A percentile compares a stretch with the other conserved stretches of the same genome.
phyloP scores from a whole-genome alignment of 163 green algal genomes.

The Chlamydomonas reinhardtii region DNA sequence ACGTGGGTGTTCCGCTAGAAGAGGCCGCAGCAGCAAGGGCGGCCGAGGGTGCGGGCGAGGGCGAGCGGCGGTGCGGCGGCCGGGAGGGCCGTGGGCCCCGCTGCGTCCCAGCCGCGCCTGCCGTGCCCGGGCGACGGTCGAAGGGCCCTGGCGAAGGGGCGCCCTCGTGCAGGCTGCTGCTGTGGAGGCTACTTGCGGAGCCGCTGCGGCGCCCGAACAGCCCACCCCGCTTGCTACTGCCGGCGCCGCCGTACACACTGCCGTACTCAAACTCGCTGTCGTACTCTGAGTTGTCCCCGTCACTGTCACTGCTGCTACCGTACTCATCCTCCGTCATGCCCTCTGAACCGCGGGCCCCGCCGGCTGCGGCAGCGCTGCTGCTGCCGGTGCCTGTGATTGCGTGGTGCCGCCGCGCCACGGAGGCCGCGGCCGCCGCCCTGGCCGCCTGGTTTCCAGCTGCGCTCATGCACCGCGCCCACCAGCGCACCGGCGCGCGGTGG shows the following conservation, averaged over 20 bases:
- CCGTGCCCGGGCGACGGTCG: too few relatives aligned
- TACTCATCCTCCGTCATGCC: background rate
- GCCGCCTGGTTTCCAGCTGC: background rate
- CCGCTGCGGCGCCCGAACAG: background rate
- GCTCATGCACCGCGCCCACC: background rate
- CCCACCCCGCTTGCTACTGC: too few relatives aligned
- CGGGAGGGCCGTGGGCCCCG: too few relatives aligned
- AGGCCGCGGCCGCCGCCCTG: background rate
- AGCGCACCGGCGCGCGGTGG: slow-evolving; percentile 47
- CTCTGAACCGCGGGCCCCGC: too few relatives aligned
- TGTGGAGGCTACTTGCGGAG: slow-evolving; percentile 4
- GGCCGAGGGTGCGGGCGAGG: background rate
- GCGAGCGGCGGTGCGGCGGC: background rate
- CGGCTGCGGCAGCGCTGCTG: background rate
- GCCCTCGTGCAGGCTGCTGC: background rate
- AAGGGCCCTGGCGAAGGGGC: too few relatives aligned
- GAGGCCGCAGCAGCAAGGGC: background rate
- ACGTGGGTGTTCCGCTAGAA: too few relatives aligned
- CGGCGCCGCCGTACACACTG: background rate
- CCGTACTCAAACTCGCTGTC: background rate
- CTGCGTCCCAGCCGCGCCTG: too few relatives aligned
- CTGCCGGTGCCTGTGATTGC: background rate
- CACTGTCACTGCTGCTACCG: too few relatives aligned
- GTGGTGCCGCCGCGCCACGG: background rate
- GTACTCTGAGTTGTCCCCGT: slow-evolving; percentile 4